Percentiles rank a stretch among this genome's conserved stretches.
Conservation (phyloP, 257 asterid species). For the Voacanga thouarsii region DNA sequence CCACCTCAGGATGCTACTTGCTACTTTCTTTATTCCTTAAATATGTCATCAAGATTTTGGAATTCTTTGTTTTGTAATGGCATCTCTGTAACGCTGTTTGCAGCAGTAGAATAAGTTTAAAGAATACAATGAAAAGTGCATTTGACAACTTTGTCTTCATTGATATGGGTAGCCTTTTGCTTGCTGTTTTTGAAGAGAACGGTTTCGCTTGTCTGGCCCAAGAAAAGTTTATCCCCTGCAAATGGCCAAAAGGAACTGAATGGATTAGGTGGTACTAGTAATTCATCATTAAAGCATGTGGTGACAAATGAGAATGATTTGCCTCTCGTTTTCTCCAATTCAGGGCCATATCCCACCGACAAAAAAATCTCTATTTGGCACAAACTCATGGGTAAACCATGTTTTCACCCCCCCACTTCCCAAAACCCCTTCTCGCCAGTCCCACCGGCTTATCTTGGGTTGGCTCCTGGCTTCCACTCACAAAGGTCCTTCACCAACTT, state of each 20-base stretch:
- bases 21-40: background rate
- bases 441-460: background rate
- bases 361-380: constrained; percentile 9
- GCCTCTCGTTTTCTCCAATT: constrained; percentile 5
- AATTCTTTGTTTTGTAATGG: background rate
- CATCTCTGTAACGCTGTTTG: background rate
- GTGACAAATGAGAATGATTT: constrained; percentile 1
- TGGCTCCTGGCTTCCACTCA: background rate
- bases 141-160: background rate
- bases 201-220: constrained; percentile 6
- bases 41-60: background rate
- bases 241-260: constrained; percentile 20
- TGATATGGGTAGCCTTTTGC: background rate
- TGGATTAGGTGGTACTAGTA: constrained; percentile 20
- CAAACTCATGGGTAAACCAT: background rate
- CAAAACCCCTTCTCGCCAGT: background rate
- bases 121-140: too few species aligned
- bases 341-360: constrained; percentile 20
- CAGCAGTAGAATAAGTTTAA: background rate
- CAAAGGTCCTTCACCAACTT: too few species aligned
- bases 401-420: background rate
- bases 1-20: background rate
- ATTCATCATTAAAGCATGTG: constrained; percentile 1
- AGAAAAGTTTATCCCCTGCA: constrained; percentile 6
- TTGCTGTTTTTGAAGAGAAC: constrained; percentile 11